These are phyloP conservation scores for Fragaria nilgerrensis DNA, from an alignment of 306 rosid species.

Conservation along the genomic window DNA sequence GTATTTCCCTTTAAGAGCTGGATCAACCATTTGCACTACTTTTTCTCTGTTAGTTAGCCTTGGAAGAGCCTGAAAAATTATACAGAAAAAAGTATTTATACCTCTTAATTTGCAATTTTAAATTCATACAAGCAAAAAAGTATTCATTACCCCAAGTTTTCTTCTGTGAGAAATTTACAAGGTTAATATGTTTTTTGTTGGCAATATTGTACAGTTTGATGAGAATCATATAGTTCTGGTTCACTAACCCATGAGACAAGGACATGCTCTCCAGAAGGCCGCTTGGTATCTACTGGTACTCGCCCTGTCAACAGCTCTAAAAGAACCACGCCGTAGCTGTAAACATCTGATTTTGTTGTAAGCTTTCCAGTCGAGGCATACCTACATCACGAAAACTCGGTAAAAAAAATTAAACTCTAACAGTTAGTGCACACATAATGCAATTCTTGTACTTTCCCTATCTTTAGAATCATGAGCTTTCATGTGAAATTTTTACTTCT, in stretches of 20 bases:
- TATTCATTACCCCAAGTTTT: neutral
- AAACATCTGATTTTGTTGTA: slow-evolving; percentile 90
- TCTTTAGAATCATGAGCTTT: neutral
- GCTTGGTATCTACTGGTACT: slow-evolving; percentile 74
- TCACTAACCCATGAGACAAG: slow-evolving; percentile 92
- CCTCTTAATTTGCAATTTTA: neutral
- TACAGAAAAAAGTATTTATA: neutral
- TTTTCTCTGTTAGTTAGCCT: slow-evolving; percentile 83
- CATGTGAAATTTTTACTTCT: neutral
- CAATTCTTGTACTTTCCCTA: neutral
- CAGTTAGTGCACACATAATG: neutral
- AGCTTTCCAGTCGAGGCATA: slow-evolving; percentile 88
- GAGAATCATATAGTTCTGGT: neutral
- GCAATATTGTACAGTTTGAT: neutral
- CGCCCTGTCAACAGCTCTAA: slow-evolving; percentile 91
- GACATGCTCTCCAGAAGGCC: slow-evolving; percentile 84
- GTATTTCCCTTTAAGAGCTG: slow-evolving; percentile 69
- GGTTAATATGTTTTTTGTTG: neutral
- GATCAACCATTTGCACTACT: slow-evolving; percentile 83
- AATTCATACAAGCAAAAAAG: neutral
- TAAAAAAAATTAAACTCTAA: neutral
- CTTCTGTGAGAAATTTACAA: neutral
- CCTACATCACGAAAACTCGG: slow-evolving; percentile 46
- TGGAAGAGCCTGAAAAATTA: slow-evolving; percentile 79
- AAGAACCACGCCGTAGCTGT: slow-evolving; percentile 92